Evolutionary conservation across 2,329 filamentous ascomycete genomes (phyloP).

Genomic region (Botrytis byssoidea): DNA sequence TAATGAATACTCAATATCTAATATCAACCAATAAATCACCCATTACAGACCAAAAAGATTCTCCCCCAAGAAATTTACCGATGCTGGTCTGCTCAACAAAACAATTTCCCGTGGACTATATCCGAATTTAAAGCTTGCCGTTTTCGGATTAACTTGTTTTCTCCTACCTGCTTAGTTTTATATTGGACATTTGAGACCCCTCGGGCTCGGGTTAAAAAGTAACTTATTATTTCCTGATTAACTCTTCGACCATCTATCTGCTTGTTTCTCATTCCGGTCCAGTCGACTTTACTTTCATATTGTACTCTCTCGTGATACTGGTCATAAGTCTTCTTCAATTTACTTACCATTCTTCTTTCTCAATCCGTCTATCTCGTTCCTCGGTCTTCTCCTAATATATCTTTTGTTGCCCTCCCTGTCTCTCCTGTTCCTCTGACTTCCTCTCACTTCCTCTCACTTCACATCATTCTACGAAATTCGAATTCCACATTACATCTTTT

Average conservation of each 20-base stretch:
- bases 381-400: neutral
- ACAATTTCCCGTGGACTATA: neutral
- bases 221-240: neutral
- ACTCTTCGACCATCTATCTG: neutral
- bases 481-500: neutral
- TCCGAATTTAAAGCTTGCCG: neutral
- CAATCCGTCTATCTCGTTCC: neutral
- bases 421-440: neutral
- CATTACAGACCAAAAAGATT: neutral
- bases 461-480: neutral
- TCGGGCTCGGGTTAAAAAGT: slow-evolving; percentile 1
- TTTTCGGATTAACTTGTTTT: neutral
- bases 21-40: neutral
- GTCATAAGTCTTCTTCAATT: slow-evolving; percentile 15
- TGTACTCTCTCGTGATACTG: slow-evolving; percentile 14
- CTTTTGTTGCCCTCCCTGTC: neutral
- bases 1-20: neutral
- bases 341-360: neutral
- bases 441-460: neutral
- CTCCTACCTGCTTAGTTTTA: neutral
- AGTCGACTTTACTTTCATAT: slow-evolving; percentile 16
- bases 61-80: neutral
- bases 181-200: neutral
- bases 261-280: neutral
- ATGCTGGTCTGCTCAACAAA: slow-evolving; percentile 8